Base-by-base conservation (phyloP, 2,329 filamentous ascomycete genomes). In the Exophiala viscosa region DNA sequence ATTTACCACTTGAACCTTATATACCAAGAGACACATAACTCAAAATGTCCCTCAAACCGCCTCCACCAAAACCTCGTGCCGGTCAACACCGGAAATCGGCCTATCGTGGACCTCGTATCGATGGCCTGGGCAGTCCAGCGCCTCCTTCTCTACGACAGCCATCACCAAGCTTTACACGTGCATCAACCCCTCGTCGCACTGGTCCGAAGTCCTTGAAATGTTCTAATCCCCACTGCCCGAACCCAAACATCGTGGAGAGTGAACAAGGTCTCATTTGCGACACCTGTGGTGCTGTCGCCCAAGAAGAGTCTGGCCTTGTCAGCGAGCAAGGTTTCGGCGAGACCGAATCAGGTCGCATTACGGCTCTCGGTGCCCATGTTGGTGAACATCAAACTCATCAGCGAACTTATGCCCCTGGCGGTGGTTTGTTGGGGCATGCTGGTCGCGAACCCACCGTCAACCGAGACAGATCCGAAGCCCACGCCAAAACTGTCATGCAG, bases 271-370 rank as follows among this genome's bases (percentile, higher is more conserved):
- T 75, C 58, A 77, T 88, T 61, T 97, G 93, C 72, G 82, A 84
- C 56, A 86, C 83, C 42, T 97, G 93, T 70, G 92, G 90, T 78
- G 85, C 83, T 55, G 83, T 96, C 60, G 82, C 92, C 50, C 86
- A 88, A 62, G 87, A 95, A 66, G 56, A 60, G n/a, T 85, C 84
- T 67, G 90, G 95, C 65, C 96, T 97, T 58, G 91, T 96, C 53
- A 83, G 90, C 44, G 93, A 99, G 69, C 83, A 97, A 57, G 86
- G 86, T 17, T 99, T 97, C 66, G 90, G 90, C 60, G 92, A 99
- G 74, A 87, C 84, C 23, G 83, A 88, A 0, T 85, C 83, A 32
- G 93, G 93, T 64, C 90, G 88, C 44, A 91, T 92, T 47, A 82
- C 95, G 45, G 90, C 96, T 14, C 90, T 96, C 69, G 93, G 93